Evolutionary conservation across 2,329 filamentous ascomycete species (phyloP).

Genomic region (Atkinsonella hypoxylon): DNA sequence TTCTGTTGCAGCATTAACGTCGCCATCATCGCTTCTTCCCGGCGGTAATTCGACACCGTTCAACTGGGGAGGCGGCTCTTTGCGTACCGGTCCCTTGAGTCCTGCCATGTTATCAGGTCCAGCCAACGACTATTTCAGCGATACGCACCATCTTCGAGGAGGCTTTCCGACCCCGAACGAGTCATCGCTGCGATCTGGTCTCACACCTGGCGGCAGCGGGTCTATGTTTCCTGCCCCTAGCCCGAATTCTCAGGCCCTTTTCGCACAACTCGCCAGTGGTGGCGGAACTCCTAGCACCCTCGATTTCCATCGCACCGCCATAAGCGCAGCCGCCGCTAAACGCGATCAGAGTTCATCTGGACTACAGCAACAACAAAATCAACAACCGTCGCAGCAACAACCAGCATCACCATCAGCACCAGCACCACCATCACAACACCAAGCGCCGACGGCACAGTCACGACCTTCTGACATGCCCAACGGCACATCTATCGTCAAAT

Average conservation of each 20-base stretch:
- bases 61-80: constrained; percentile 70
- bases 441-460: constrained; percentile 27
- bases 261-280: constrained; percentile 66
- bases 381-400: constrained; percentile 23
- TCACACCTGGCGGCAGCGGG: constrained; percentile 88
- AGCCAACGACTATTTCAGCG: constrained; percentile 74
- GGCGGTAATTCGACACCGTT: constrained; percentile 62
- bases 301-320: constrained; percentile 88
- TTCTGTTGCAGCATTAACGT: constrained; percentile 81
- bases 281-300: constrained; percentile 81
- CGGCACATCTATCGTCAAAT: constrained; percentile 27
- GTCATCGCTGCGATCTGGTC: constrained; percentile 77
- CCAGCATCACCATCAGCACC: constrained; percentile 23
- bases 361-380: constrained; percentile 18
- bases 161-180: constrained; percentile 95
- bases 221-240: constrained; percentile 95
- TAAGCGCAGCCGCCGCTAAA: constrained; percentile 64
- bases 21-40: constrained; percentile 69
- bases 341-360: constrained; percentile 29
- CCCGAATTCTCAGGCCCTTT: constrained; percentile 73
- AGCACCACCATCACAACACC: constrained; percentile 11
- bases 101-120: constrained; percentile 94
- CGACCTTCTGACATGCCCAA: constrained; percentile 42
- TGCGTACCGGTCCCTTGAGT: constrained; percentile 86
- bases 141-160: constrained; percentile 64